Base-by-base conservation (phyloP, 2,329 filamentous ascomycete species). In the Nigrospora oryzae region DNA sequence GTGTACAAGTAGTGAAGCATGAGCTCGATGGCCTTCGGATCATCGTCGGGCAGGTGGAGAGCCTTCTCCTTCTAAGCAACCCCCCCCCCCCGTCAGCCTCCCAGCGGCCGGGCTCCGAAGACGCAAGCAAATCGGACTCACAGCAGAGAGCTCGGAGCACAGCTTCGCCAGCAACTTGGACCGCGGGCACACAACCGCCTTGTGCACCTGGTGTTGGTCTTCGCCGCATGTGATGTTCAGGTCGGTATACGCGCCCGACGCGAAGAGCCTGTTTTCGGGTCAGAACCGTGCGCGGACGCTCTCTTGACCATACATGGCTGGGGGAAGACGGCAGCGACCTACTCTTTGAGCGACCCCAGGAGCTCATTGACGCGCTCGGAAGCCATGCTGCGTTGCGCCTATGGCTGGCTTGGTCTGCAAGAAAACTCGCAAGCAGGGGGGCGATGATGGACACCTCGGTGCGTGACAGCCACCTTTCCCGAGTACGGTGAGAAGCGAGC, bases 1-100 rank as follows among this genome's bases (percentile, higher is more conserved):
- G 51, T 45, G 37, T 52, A 52, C 8, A 53, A 46, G 46, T 49
- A 50, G 16, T 51, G 40, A 11, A 55, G 43, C 35, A 49, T 48
- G 15, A 49, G 42, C 12, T 45, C 41, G 11, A 53, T 36, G 5
- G 45, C 46, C 37, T 51, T 32, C 11, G 51, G 38, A 36, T 53
- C 47, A 14, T 53, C 51, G 14, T 49, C 44, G 12, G 37, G 30
- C 12, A 50, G 41, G 8, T 38, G 36, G 38, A 50, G 44, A 11
- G 42, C 37, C 15, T 44, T 38, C 23, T 36, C 33, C 17, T 44
- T 38, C 38, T 44, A 31, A 35, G 4, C 11, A 10, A 8, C 5
- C 14, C 19, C 5, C 23, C 2, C 19, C 5, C 23, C 2, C 10
- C 10, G 23, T 28, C 23, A 28, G 23, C 23, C 23, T 28, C 7